Evolutionary conservation across 1,284 basidiomycete genomes (phyloP), one percentile per base, ranked within the genome.

Genomic region (Naganishia albida): DNA sequence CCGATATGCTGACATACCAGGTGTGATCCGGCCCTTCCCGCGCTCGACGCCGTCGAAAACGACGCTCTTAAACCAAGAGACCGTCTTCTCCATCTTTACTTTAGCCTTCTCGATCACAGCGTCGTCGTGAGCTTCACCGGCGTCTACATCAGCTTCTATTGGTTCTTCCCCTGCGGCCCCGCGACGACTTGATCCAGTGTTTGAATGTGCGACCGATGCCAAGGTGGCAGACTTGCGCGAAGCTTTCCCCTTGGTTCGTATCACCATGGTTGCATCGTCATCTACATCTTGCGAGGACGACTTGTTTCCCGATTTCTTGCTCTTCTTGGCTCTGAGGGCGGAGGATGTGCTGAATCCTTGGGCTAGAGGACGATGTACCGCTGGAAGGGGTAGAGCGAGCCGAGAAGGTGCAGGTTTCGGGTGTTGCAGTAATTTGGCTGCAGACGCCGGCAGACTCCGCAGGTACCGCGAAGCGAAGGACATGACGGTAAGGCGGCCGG

Each of bases 21-120:
- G 77, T 12, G 72, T 72, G 8, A 79, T 73, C 39, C 75, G 69
- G 1, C 78, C 78, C 34, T 73, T 67, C 2, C 73, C 76, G 15
- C 78, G 67, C 67, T 80, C 76, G 0, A 79, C 77, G 39, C 74
- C 74, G 46, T 80, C 78, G 68, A 70, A 79, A 1, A 74, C 72
- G 1, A 73, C 63, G 3, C 72, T 71, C 62, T 70, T 70, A 7
- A 74, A 77, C 76, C 76, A 78, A 8, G 72, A 74, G 10, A 75
- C 68, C 12, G 73, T 67, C 71, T 79, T 80, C 40, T 73, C 71
- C 75, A 78, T 77, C 66, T 72, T 73, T n/a, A 25, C 66, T 51
- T 66, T 69, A 0, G 70, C 69, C 63, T 75, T 75, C 26, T 68
- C 71, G 46, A 76, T 34, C 1, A 73, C 68, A 7, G 69, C 68